Evolutionary conservation across 495 filamentous ascomycete genomes (phyloP), one percentile per base, ranked within the genome.

Genomic region (Lepidopterella palustris): DNA sequence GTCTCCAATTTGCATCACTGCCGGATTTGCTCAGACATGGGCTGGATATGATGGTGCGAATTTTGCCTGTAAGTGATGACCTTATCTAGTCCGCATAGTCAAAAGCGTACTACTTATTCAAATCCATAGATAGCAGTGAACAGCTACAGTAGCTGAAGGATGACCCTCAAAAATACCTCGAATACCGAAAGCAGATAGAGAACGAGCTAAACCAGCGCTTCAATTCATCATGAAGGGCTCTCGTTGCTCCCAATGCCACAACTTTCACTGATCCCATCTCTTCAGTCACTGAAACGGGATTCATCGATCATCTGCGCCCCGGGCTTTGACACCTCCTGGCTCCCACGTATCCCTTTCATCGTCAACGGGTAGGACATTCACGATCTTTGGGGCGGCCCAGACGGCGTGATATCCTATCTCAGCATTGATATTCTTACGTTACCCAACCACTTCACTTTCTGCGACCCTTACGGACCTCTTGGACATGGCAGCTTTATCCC

Each of bases 151-250:
- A 48, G 28, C 58, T 74, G 4, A 26, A 63, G 31, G 53, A 69
- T 2, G 65, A 74, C 40, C 70, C 72, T 4, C 58, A 70, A 42
- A 72, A 72, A 42, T 72, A 74, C 53, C 65, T 62, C 60, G 72
- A 73, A 56, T 75, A 76, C 49, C 63, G 73, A 27, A 75, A 75
- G 49, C 66, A 71, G 55, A 72, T 76, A 51, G 74, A 76, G 61
- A 73, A 73, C 51, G 74, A 75, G 57, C 62, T 76, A 21, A 76
- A 76, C 45, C 71, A 76, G 50, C 67, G 74, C 20, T 76, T 76
- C 69, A 73, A 51, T 75, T 76, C 61, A 74, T 74, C 56, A 62
- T 76, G 52, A 74, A 74, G 59, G 73, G 67, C 73, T 5, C 61
- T 75, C 6, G 62, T 67, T 5, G 67, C 64, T 0, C 53, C 59